Conservation (phyloP, 352 stramenopile species). For the Phytophthora cactorum region DNA sequence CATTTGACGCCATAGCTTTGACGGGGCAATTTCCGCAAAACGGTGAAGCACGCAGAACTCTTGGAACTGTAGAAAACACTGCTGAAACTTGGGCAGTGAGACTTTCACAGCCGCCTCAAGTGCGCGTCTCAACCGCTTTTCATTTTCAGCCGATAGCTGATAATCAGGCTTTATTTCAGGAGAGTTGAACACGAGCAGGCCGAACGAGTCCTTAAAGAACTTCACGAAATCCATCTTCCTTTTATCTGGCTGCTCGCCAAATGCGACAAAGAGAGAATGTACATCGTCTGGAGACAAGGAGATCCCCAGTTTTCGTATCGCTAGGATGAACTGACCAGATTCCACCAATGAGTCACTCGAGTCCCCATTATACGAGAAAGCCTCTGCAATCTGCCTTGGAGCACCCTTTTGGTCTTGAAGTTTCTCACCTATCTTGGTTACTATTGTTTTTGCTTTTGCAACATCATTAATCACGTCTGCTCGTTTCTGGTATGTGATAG, state of each 20-base stretch:
- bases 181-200: slow-evolving; percentile 3
- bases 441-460: slow-evolving; percentile 6
- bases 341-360: slow-evolving; percentile 24
- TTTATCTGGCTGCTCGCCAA: slow-evolving; percentile 24
- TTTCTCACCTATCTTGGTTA: slow-evolving; percentile 22
- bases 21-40: slow-evolving; percentile 39
- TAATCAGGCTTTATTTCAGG: slow-evolving; percentile 1
- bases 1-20: slow-evolving; percentile 57
- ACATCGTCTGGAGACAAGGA: slow-evolving; percentile 31
- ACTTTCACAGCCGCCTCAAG: slow-evolving; percentile 39
- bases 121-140: slow-evolving; percentile 37
- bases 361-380: slow-evolving; percentile 22
- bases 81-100: slow-evolving; percentile 39
- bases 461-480: slow-evolving; percentile 21
- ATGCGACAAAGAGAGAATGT: slow-evolving; percentile 32
- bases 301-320: slow-evolving; percentile 40
- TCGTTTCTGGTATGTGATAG: slow-evolving; percentile 22
- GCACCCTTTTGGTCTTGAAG: slow-evolving; percentile 17
- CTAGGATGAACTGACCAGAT: slow-evolving; percentile 30
- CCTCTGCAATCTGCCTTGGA: slow-evolving; percentile 18
- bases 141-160: slow-evolving; percentile 32
- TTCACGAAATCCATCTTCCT: slow-evolving; percentile 35
- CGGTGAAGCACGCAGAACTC: slow-evolving; percentile 63
- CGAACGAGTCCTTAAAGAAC: slow-evolving; percentile 21
- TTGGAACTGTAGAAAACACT: slow-evolving; percentile 42